Conservation (phyloP, 2,329 filamentous ascomycete genomes). For the Arthrobotrys pseudoclavata region DNA sequence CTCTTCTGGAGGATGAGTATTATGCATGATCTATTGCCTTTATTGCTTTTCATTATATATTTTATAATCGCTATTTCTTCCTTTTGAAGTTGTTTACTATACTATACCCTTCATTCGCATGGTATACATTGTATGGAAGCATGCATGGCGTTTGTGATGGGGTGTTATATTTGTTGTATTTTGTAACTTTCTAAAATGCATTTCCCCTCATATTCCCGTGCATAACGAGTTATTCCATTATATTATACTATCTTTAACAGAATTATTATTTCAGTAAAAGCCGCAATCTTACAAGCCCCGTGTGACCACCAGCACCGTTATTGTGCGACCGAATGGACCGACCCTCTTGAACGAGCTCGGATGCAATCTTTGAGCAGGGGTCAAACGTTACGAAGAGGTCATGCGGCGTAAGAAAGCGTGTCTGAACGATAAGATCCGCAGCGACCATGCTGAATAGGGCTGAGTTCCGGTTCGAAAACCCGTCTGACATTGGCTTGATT, state of each 20-base stretch:
- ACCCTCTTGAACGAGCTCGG: conserved; percentile 3
- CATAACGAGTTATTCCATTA: background rate
- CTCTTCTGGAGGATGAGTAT: conserved; percentile 44
- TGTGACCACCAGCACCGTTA: conserved; percentile 21
- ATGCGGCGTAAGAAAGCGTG: conserved; percentile 40
- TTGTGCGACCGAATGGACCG: conserved; percentile 13
- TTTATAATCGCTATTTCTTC: background rate
- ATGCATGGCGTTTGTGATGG: background rate
- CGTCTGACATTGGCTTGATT: conserved; percentile 23
- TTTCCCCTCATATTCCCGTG: background rate
- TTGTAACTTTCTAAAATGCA: background rate
- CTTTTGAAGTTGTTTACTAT: background rate
- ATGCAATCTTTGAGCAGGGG: background rate
- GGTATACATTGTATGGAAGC: background rate
- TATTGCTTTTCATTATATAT: background rate
- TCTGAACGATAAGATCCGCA: conserved; percentile 40
- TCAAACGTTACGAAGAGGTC: conserved; percentile 7
- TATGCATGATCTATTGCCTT: background rate
- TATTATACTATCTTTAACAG: background rate
- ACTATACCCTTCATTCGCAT: conserved; percentile 5
- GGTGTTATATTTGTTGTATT: conserved; percentile 17
- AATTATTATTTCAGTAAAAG: background rate
- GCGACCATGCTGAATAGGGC: conserved; percentile 31
- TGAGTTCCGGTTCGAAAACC: conserved; percentile 15
- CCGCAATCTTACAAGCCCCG: conserved; percentile 1